Conservation (phyloP, 208 protist species). For the Crithidia mellificae region DNA sequence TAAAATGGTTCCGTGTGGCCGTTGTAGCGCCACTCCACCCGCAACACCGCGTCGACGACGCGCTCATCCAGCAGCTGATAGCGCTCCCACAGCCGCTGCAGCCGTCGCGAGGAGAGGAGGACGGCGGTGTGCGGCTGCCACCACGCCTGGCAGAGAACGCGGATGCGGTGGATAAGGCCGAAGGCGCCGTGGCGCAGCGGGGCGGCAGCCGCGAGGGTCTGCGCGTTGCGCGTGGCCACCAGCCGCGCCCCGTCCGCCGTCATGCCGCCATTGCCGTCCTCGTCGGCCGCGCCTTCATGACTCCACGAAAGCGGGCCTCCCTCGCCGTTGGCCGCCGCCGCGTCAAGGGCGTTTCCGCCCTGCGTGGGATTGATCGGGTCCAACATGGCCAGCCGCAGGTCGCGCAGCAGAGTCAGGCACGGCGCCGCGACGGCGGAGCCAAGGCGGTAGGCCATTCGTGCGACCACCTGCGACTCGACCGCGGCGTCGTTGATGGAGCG, state of each 20-base stretch:
- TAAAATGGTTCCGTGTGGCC: slow-evolving; percentile 12
- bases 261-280: background rate
- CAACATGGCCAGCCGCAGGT: slow-evolving; percentile 40
- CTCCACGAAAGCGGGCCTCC: background rate
- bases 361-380: slow-evolving; percentile 9
- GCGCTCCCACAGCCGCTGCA: slow-evolving; percentile 46
- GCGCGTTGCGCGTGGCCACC: slow-evolving; percentile 15
- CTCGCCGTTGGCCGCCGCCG: background rate
- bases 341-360: too few species aligned
- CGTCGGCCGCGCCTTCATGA: background rate
- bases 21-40: slow-evolving; percentile 56
- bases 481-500: slow-evolving; percentile 33
- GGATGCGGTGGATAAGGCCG: slow-evolving; percentile 45
- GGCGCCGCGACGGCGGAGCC: slow-evolving; percentile 43
- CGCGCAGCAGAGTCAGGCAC: slow-evolving; percentile 58
- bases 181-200: slow-evolving; percentile 25
- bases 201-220: slow-evolving; percentile 16
- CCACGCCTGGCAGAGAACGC: slow-evolving; percentile 59
- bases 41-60: slow-evolving; percentile 59
- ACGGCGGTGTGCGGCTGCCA: slow-evolving; percentile 62
- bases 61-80: slow-evolving; percentile 44
- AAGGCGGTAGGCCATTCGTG: slow-evolving; percentile 50
- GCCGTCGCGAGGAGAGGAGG: slow-evolving; percentile 32
- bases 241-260: slow-evolving; percentile 11
- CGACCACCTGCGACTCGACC: slow-evolving; percentile 55